Base-by-base conservation (phyloP, 345 rosid genomes). In the Triadica sebifera region DNA sequence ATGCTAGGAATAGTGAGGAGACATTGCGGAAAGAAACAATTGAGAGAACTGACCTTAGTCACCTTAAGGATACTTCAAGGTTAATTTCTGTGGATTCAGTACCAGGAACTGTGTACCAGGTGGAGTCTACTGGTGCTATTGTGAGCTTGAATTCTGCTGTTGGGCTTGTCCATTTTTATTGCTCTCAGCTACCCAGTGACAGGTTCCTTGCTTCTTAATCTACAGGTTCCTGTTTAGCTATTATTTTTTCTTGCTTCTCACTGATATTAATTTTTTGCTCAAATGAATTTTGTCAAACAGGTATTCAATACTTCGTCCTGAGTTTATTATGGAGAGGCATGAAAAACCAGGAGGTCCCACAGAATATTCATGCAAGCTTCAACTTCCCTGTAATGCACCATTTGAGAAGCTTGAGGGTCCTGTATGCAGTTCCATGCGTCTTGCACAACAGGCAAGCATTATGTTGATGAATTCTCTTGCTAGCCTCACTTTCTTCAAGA, bases 81-180 rank as follows among this genome's bases (percentile, higher is more conserved):
- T 82, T 95, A 62, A 84, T 95, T 76, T 88, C 99, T 13, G 82
- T 86, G 75, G 92, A 93, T 71, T 57, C 87, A 29, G 71, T 85
- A 71, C 94, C 96, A 0, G 99, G 97, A 80, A 89, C 99, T 60
- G 89, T 90, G 57, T 95, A 95, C 87, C 92, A 89, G 81, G 99
- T 95, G 77, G 94, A 90, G 78, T 81, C 97, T 65, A 95, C 99
- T 78, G 99, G 99, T 77, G 99, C 99, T 67, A 72, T 91, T 71
- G 99, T 93, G 81, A 95, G 99, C 91, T 88, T 95, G 73, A 95
- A 95, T 79, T 93, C 99, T 60, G 96, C 99, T 53, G 97, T 95
- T 74, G 99, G 99, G 55, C 94, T 95, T 52, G 69, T 95, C 75
- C 97, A 93, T 79, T 91, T 95, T 80, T 95, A 89, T 83, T 95